phyloP scores from a whole-genome alignment of 495 filamentous ascomycete genomes.

The Thermochaetoides thermophila region DNA sequence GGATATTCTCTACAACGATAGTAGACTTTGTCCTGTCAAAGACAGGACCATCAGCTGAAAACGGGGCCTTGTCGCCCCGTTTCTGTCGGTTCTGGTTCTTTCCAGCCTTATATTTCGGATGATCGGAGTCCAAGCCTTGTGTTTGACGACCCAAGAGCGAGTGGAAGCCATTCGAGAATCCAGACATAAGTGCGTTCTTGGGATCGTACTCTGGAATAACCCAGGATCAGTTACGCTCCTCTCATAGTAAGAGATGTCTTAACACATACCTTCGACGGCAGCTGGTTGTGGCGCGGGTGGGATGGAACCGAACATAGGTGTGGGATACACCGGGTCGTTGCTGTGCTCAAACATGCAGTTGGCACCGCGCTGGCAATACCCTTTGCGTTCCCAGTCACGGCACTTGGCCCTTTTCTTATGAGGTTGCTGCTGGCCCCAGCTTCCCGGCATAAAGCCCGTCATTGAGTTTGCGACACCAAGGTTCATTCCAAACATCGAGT shows the following conservation, averaged over 20 bases:
- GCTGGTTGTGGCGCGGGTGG: slow-evolving; percentile 2
- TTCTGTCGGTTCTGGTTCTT: slow-evolving; percentile 12
- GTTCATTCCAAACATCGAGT: slow-evolving; percentile 34
- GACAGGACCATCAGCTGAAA: slow-evolving; percentile 63
- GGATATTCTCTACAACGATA: slow-evolving; percentile 87
- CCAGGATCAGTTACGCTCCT: too few relatives aligned
- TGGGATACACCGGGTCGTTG: slow-evolving; percentile 8
- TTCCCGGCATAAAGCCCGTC: slow-evolving; percentile 35
- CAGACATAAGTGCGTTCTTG: slow-evolving; percentile 34
- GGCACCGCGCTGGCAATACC: slow-evolving; percentile 63
- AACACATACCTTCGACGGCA: slow-evolving; percentile 28
- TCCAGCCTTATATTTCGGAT: slow-evolving; percentile 6
- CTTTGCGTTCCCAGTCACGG: slow-evolving; percentile 76
- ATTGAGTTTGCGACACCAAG: slow-evolving; percentile 32
- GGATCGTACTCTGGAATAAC: slow-evolving; percentile 90
- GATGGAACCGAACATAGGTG: slow-evolving; percentile 1
- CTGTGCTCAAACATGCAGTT: slow-evolving; percentile 72
- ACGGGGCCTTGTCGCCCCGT: slow-evolving; percentile 35
- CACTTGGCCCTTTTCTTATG: slow-evolving; percentile 43
- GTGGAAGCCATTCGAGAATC: slow-evolving; percentile 6
- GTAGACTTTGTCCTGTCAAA: slow-evolving; percentile 60
- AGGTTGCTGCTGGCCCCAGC: slow-evolving; percentile 5
- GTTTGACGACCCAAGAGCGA: too few relatives aligned
- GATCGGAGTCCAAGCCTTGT: too few relatives aligned
- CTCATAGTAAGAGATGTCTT: too few relatives aligned